Evolutionary conservation across 2,329 filamentous ascomycete species (phyloP).

Genomic region (Sporothrix dimorphospora): DNA sequence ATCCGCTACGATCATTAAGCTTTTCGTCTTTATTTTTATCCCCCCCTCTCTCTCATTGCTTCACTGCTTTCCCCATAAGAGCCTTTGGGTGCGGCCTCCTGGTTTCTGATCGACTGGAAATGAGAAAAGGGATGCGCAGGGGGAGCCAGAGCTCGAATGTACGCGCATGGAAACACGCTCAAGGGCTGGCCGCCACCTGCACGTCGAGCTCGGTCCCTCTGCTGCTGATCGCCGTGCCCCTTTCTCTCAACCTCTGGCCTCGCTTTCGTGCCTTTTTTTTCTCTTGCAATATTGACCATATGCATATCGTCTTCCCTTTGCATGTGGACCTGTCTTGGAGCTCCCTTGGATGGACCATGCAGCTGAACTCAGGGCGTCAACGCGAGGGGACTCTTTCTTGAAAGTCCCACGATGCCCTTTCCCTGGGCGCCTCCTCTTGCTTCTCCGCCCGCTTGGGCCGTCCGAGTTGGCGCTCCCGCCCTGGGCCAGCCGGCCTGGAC

Average conservation of each 20-base stretch:
- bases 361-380: background rate
- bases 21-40: slow-evolving; percentile 1
- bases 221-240: background rate
- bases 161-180: slow-evolving; percentile 2
- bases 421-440: background rate
- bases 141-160: background rate
- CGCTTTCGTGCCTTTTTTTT: too few species aligned
- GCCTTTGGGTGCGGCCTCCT: background rate
- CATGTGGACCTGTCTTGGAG: slow-evolving; percentile 4
- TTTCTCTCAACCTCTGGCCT: slow-evolving; percentile 1
- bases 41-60: background rate
- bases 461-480: slow-evolving; percentile 13
- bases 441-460: slow-evolving; percentile 4
- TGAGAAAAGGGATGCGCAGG: slow-evolving; percentile 20
- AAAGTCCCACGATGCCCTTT: slow-evolving; percentile 1
- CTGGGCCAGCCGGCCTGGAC: slow-evolving; percentile 7
- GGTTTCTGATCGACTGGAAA: slow-evolving; percentile 21
- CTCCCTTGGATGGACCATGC: slow-evolving; percentile 11
- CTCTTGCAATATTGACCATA: background rate
- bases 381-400: background rate
- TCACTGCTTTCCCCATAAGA: background rate
- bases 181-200: background rate
- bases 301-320: background rate
- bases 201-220: slow-evolving; percentile 1
- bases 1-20: background rate